These are phyloP conservation scores for Psilocybe cubensis DNA, from an alignment of 768 basidiomycete species.

Conservation along the genomic window DNA sequence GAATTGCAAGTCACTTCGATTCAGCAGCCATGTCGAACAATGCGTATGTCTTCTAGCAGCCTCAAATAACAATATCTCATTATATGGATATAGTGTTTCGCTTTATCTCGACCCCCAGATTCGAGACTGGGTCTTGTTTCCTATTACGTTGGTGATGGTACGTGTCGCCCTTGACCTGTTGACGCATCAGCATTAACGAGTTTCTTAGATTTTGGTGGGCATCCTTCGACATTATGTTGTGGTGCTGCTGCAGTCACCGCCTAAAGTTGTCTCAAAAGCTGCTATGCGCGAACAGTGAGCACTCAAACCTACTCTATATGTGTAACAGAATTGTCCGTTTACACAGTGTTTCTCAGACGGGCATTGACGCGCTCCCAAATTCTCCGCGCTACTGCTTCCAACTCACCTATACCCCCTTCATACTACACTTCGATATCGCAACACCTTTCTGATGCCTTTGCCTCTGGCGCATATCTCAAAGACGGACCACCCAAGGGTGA, in stretches of 20 bases:
- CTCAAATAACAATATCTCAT: conserved; percentile 3
- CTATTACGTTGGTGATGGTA: conserved; percentile 97
- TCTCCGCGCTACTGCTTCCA: conserved; percentile 77
- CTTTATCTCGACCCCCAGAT: conserved; percentile 93
- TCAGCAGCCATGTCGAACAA: conserved; percentile 34
- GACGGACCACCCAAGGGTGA: conserved; percentile 75
- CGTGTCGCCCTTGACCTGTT: conserved; percentile 25
- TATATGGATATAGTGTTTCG: conserved; percentile 41
- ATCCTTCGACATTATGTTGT: conserved; percentile 93
- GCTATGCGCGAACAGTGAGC: conserved; percentile 93
- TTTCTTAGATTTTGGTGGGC: conserved; percentile 84
- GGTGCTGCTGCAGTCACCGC: conserved; percentile 78
- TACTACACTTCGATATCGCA: conserved; percentile 79
- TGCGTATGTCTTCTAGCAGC: conserved; percentile 38
- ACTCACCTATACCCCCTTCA: conserved; percentile 77
- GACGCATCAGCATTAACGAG: not conserved
- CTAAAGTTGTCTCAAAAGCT: conserved; percentile 77
- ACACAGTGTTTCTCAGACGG: conserved; percentile 45
- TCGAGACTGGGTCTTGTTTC: conserved; percentile 92
- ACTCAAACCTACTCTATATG: conserved; percentile 3
- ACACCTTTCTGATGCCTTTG: conserved; percentile 72
- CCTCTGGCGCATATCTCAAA: conserved; percentile 82
- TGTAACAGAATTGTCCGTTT: conserved; percentile 5
- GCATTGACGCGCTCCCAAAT: conserved; percentile 84
- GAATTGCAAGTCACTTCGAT: conserved; percentile 6